phyloP scores from a whole-genome alignment of 345 rosid genomes.

The Hirschfeldia incana region DNA sequence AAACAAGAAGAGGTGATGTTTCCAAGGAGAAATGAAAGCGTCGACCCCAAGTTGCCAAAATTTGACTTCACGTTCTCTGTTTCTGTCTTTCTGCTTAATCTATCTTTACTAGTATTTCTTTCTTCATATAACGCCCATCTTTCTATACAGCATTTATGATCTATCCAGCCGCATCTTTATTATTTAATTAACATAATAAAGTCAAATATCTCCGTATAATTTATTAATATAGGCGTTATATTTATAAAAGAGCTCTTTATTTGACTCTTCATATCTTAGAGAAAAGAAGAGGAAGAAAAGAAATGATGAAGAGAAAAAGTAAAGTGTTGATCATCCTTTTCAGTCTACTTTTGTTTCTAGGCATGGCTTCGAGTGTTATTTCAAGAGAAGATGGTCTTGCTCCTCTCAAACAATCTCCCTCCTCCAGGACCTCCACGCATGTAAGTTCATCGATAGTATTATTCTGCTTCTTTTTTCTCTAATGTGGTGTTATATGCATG shows the following conservation, averaged over 20 bases:
- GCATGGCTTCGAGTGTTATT: constrained; percentile 29
- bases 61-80: constrained; percentile 33
- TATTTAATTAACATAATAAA: neutral
- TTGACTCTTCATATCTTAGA: constrained; percentile 11
- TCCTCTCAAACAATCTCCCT: constrained; percentile 23
- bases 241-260: constrained; percentile 9
- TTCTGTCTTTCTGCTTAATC: constrained; percentile 19
- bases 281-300: constrained; percentile 14
- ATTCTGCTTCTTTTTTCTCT: neutral
- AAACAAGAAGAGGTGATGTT: constrained; percentile 30
- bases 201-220: constrained; percentile 29
- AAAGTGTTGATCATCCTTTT: constrained; percentile 36
- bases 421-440: neutral
- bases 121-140: constrained; percentile 31
- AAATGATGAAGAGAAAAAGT: constrained; percentile 31
- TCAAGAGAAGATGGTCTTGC: constrained; percentile 23
- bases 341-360: constrained; percentile 36
- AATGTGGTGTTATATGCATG: constrained; percentile 1
- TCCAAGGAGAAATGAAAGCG: constrained; percentile 34
- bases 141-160: constrained; percentile 39
- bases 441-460: constrained; percentile 26
- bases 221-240: neutral
- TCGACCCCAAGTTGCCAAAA: constrained; percentile 40
- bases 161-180: constrained; percentile 34
- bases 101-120: constrained; percentile 1